These are phyloP conservation scores for Coelastrella sp. DNA, from an alignment of 139 green algal species.

Conservation along the genomic window DNA sequence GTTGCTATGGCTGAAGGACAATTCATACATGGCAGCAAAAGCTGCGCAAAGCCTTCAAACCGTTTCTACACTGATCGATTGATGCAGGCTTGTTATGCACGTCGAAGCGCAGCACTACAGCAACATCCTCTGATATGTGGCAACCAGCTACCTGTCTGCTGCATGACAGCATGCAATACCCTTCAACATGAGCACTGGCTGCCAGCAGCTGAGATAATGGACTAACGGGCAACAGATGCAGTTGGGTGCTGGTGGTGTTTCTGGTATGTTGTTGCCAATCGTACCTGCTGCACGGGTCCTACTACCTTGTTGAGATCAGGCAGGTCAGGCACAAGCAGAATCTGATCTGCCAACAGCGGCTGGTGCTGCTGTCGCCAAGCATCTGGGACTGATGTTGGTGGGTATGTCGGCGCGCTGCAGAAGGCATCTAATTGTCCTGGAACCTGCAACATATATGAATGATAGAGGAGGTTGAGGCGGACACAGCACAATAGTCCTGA, in stretches of 20 bases:
- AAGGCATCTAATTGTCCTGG: background rate
- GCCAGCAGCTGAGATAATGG: too few relatives aligned
- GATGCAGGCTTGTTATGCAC: too few relatives aligned
- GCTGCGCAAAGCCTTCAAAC: too few relatives aligned
- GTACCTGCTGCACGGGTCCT: conserved; percentile 27
- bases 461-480: background rate
- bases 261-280: background rate
- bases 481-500: too few relatives aligned
- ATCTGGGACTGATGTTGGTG: background rate
- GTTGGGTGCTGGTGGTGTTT: background rate
- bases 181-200: too few relatives aligned
- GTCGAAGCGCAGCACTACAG: too few relatives aligned
- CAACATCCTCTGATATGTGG: too few relatives aligned
- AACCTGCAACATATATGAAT: background rate
- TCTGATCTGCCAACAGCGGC: background rate
- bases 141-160: too few relatives aligned
- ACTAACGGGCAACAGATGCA: background rate
- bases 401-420: background rate
- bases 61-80: too few relatives aligned
- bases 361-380: background rate
- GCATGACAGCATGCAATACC: too few relatives aligned
- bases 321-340: conserved; percentile 20
- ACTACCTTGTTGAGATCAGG: conserved; percentile 28
- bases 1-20: too few relatives aligned
- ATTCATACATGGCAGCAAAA: background rate